phyloP scores from a whole-genome alignment of 768 basidiomycete genomes.

The Tubosaeta sp. region DNA sequence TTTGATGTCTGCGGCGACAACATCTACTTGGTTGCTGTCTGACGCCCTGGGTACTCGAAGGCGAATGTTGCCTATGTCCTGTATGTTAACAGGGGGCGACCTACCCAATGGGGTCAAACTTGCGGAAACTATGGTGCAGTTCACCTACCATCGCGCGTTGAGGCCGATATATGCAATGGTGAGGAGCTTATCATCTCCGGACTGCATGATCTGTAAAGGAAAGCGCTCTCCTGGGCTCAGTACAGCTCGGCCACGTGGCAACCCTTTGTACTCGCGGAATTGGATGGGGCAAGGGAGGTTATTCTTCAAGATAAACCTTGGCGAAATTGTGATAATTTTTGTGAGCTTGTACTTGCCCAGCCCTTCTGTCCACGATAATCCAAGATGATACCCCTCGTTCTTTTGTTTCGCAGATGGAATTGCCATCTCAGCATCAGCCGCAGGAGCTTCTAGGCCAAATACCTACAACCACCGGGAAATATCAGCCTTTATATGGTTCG shows the following conservation, averaged over 20 bases:
- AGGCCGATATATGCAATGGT: conserved; percentile 85
- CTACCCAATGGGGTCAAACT: conserved; percentile 36
- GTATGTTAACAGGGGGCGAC: conserved; percentile 89
- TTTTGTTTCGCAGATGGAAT: conserved; percentile 60
- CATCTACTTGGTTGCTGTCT: conserved; percentile 37
- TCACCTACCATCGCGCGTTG: conserved; percentile 70
- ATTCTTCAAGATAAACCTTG: conserved; percentile 90
- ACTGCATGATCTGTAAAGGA: conserved; percentile 63
- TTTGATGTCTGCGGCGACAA: conserved; percentile 74
- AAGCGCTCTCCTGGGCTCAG: conserved; percentile 66
- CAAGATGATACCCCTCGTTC: conserved; percentile 70
- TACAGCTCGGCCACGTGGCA: conserved; percentile 55
- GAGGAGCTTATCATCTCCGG: conserved; percentile 67
- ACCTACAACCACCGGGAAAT: conserved; percentile 39
- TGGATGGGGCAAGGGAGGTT: conserved; percentile 61
- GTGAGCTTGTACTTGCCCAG: conserved; percentile 96
- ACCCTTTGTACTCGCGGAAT: conserved; percentile 81
- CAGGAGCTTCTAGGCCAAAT: conserved; percentile 88
- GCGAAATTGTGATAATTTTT: conserved; percentile 88
- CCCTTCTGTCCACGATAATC: conserved; percentile 90
- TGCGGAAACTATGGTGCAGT: background rate
- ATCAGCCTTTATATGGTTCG: conserved; percentile 4
- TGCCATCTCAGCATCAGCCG: conserved; percentile 81
- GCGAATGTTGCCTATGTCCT: conserved; percentile 83
- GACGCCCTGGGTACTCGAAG: conserved; percentile 56